Evolutionary conservation across 202 grass and related monocot species (phyloP), one percentile per base, ranked within the genome.

Genomic region (Alloteropsis angusta): DNA sequence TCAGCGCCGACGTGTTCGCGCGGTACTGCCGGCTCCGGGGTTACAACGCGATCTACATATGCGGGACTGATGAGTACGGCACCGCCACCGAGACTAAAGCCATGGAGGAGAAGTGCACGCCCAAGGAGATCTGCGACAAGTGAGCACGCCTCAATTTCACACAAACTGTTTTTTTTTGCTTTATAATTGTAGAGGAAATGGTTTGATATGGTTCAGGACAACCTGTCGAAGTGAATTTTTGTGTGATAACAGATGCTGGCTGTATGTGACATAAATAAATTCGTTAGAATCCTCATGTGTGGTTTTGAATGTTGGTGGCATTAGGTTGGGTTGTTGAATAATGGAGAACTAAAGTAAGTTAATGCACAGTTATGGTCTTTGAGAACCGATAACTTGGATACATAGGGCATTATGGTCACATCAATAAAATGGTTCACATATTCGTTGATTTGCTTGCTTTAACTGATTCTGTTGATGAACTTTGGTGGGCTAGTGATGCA

Each of bases 101-200:
- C 58, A 54, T 96, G 84, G 92, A 99, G 88, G 96, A 99, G 88
- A 99, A 96, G 19, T 99, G 90, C 79, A 83, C 96, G 8, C 96
- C 92, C n/a, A 99, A 99, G 84, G 96, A 99, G 84, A 96, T 99
- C 18, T 93, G 92, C 43, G 92, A 93, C 63, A 99, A 99, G 96
- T 99, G 50, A 85, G 92, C 77, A 16, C 35, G 5, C 47, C 44
- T 52, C 19, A 11, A 37, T 37, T 64, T 50, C 15, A 23, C 60
- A 22, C 77, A 7, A 7, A 45, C 49, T 23, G n/a, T 80, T 73
- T 73, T 1, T 28, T 21, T 67, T 30, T 72, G 28, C 58, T 37
- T 42, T 35, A 4, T 42, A 73, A 8, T 5, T 30, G 28, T 49
- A 28, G n/a, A 60, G 39, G 35, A 35, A 72, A 59, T 3, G 18